Evolutionary conservation across 2,329 filamentous ascomycete species (phyloP), one percentile per base, ranked within the genome.

Genomic region (Cladophialophora yegresii): DNA sequence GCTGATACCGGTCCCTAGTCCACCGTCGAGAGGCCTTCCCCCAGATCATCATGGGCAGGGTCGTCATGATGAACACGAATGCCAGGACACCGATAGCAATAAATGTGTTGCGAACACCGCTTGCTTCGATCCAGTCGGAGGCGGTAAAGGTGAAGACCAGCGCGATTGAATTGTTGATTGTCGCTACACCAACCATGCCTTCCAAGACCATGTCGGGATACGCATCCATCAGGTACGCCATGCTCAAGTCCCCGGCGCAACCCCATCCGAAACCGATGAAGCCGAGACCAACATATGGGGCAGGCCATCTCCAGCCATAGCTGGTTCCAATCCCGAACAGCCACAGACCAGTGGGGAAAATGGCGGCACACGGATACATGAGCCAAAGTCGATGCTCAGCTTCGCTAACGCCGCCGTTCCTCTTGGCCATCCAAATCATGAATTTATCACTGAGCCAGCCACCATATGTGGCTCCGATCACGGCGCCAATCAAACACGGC

Each of bases 211-310:
- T 84, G 36, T 84, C 83, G 0, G 83, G 82, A 63, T 85, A 85
- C 3, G 80, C 80, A 64, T 85, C 83, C 68, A 83, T 82, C 4
- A 85, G 74, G 64, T 85, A 85, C 0, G 83, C 81, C 77, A 84
- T 79, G 60, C 79, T 78, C 63, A 86, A 71, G 72, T 86, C 84
- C 5, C 84, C 84, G 1, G 83, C 83, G 57, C 83, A 85, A 7
- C 84, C 84, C 73, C 83, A 86, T 1, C 84, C 84, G 61, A 86
- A 86, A 4, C 84, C 84, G 30, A 85, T 85, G 67, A 85, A 81
- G 3, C 81, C 84, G 0, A 86, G 74, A 1, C 82, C 84, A 13
- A 86, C 75, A 60, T 86, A 86, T 0, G 83, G 81, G 8, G 76
- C 75, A 1, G 80, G 82, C 84, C 84, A 85, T 40, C 73, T 67